Percentiles rank a stretch among this genome's conserved stretches.
Conservation (phyloP, 106 monocot species). For the Dactylorhiza incarnata region DNA sequence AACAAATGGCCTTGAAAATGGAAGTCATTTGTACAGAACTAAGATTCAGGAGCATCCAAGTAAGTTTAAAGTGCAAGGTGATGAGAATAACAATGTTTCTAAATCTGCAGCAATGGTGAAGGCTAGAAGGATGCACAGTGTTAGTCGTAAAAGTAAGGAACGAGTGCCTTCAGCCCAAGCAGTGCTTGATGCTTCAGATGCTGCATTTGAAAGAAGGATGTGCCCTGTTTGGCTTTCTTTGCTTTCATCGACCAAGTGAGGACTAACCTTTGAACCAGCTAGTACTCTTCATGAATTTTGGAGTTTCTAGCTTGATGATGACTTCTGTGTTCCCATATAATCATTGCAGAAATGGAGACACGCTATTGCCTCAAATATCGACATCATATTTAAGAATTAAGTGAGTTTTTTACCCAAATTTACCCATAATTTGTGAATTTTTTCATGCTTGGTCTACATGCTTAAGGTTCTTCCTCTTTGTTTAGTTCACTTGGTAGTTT, state of each 20-base stretch:
- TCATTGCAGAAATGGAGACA: slow-evolving; percentile 37
- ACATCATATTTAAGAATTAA: slow-evolving; percentile 53
- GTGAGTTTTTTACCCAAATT: slow-evolving; percentile 19
- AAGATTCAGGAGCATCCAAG: slow-evolving; percentile 14
- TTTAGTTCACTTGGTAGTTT: not conserved
- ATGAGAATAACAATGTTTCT: slow-evolving; percentile 15
- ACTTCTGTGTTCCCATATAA: not conserved
- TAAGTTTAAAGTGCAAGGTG: slow-evolving; percentile 19
- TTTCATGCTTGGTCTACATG: not conserved
- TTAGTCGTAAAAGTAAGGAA: slow-evolving; percentile 26
- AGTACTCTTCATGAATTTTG: not conserved
- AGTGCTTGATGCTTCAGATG: slow-evolving; percentile 37
- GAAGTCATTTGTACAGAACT: slow-evolving; percentile 19
- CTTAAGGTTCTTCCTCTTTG: not conserved
- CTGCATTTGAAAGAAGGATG: slow-evolving; percentile 28
- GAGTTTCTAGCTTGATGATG: not conserved
- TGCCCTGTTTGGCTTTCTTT: slow-evolving; percentile 59
- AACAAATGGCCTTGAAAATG: slow-evolving; percentile 28
- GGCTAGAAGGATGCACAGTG: slow-evolving; percentile 24
- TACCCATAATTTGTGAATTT: not conserved
- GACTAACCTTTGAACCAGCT: not conserved
- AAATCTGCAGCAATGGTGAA: slow-evolving; percentile 7
- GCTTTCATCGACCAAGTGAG: slow-evolving; percentile 34
- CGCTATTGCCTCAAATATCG: slow-evolving; percentile 34
- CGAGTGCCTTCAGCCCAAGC: slow-evolving; percentile 33